Conservation (phyloP, 2,329 filamentous ascomycete species). For the Calonectria pseudoreteaudii region DNA sequence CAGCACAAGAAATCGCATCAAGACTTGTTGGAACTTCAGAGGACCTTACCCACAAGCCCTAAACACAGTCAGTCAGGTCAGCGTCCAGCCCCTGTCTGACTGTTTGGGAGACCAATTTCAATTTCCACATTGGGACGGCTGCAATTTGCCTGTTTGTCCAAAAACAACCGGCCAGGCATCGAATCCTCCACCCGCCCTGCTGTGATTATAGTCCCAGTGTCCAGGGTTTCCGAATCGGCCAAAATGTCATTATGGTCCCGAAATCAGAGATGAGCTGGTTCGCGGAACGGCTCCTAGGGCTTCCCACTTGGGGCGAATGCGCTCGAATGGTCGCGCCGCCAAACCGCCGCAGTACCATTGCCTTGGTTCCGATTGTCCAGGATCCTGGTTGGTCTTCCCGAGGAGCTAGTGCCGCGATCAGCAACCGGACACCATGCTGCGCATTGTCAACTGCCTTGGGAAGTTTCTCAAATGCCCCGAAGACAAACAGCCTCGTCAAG, state of each 20-base stretch:
- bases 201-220: not conserved
- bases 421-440: not conserved
- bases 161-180: not conserved
- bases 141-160: not conserved
- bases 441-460: not conserved
- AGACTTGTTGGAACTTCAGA: not conserved
- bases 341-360: not conserved
- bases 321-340: not conserved
- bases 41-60: not conserved
- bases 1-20: not conserved
- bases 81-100: not conserved
- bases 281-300: not conserved
- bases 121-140: not conserved
- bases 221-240: not conserved
- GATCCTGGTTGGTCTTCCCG: constrained; percentile 1
- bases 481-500: not conserved
- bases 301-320: not conserved
- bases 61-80: not conserved
- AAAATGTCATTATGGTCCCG: not conserved
- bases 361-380: not conserved
- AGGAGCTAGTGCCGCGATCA: not conserved
- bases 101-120: not conserved
- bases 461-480: not conserved
- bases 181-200: not conserved
- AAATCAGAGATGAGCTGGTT: not conserved